These are phyloP conservation scores for Parasitella parasitica DNA, from an alignment of 371 early-diverging fungal genomes.

Conservation along the genomic window DNA sequence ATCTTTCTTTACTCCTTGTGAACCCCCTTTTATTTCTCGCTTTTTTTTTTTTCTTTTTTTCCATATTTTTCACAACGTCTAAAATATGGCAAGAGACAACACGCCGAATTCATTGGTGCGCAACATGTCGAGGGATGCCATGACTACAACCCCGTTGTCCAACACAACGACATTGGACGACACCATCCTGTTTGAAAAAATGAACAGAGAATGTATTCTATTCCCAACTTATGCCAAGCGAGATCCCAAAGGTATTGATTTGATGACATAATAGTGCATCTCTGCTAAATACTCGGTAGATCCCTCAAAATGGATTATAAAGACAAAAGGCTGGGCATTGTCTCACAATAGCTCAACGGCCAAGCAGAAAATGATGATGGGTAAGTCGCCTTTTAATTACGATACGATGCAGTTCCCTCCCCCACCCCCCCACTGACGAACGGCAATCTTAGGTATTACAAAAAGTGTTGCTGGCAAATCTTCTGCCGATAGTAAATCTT, in stretches of 20 bases:
- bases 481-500: conserved; percentile 25
- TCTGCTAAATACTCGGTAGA: conserved; percentile 5
- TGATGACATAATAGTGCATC: neutral
- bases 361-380: conserved; percentile 35
- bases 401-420: too few species aligned
- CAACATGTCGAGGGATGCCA: neutral
- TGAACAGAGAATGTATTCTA: conserved; percentile 19
- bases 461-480: conserved; percentile 35
- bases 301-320: conserved; percentile 33
- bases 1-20: neutral
- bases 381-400: conserved; percentile 18
- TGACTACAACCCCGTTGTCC: neutral
- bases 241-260: conserved; percentile 15
- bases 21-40: neutral
- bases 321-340: conserved; percentile 42
- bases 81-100: neutral
- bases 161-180: neutral
- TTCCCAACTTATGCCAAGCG: conserved; percentile 29
- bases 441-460: conserved; percentile 27
- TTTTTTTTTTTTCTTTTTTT: neutral
- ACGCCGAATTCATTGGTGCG: neutral
- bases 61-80: neutral
- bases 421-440: neutral
- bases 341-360: conserved; percentile 32
- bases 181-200: neutral